Evolutionary conservation across 768 basidiomycete species (phyloP).

Genomic region (Agrocybe chaxingu): DNA sequence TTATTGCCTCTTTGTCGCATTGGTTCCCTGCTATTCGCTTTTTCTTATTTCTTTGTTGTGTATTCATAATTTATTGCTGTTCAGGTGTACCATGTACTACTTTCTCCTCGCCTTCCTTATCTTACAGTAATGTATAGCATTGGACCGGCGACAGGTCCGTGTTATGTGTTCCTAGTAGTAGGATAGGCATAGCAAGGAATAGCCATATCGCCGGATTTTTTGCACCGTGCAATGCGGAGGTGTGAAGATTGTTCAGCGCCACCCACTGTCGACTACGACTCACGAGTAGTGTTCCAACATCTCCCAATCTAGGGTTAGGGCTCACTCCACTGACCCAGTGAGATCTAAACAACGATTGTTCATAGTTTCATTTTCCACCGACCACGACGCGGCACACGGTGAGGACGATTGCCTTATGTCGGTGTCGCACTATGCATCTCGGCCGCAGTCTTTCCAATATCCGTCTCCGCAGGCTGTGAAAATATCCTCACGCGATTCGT

Average conservation of each 20-base stretch:
- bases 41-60: constrained; percentile 25
- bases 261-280: constrained; percentile 4
- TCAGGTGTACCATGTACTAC: constrained; percentile 25
- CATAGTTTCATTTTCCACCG: not conserved
- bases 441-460: constrained; percentile 21
- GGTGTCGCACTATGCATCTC: constrained; percentile 15
- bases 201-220: constrained; percentile 5
- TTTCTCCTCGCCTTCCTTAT: constrained; percentile 14
- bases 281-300: not conserved
- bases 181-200: constrained; percentile 8
- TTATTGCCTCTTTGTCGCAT: constrained; percentile 15
- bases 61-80: constrained; percentile 40
- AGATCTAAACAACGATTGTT: not conserved
- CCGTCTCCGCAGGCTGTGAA: constrained; percentile 19
- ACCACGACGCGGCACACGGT: constrained; percentile 9
- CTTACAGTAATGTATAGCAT: constrained; percentile 9
- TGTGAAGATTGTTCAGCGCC: not conserved
- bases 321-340: constrained; percentile 11
- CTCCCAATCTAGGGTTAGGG: constrained; percentile 38
- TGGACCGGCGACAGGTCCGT: constrained; percentile 11
- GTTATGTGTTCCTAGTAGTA: constrained; percentile 12
- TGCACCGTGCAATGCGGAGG: not conserved
- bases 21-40: constrained; percentile 16
- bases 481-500: constrained; percentile 46
- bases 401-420: constrained; percentile 10